These are phyloP conservation scores for Boletus subcaerulescens DNA, from an alignment of 768 basidiomycete species.

Conservation along the genomic window DNA sequence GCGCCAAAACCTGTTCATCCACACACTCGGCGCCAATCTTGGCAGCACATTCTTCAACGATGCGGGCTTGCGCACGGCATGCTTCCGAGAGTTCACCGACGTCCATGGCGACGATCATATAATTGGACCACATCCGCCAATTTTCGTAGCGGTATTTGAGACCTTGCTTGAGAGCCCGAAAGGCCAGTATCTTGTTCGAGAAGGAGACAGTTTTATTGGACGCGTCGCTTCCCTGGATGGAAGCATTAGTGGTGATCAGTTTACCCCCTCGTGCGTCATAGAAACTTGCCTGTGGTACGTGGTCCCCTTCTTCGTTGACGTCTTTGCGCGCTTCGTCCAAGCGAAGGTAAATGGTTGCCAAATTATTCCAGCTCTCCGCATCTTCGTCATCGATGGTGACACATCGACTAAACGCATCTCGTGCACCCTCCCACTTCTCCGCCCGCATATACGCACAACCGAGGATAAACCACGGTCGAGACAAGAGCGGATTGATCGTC, in stretches of 20 bases:
- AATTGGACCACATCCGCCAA: constrained; percentile 99
- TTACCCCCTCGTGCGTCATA: background rate
- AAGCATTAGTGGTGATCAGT: constrained; percentile 10
- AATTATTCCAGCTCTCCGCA: constrained; percentile 96
- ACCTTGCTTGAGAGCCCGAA: constrained; percentile 89
- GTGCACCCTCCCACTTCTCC: constrained; percentile 83
- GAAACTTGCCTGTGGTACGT: constrained; percentile 21
- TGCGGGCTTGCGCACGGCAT: constrained; percentile 73
- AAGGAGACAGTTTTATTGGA: constrained; percentile 46
- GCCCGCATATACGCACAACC: constrained; percentile 84
- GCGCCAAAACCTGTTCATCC: constrained; percentile 86
- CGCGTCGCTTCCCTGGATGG: constrained; percentile 23
- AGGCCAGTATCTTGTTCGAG: constrained; percentile 82
- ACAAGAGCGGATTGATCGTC: constrained; percentile 81
- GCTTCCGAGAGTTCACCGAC: constrained; percentile 91
- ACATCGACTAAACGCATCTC: constrained; percentile 79
- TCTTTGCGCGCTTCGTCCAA: constrained; percentile 49
- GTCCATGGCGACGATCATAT: constrained; percentile 90
- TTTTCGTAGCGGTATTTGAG: constrained; percentile 82
- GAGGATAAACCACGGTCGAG: constrained; percentile 95
- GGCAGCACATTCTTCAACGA: constrained; percentile 57
- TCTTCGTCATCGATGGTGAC: constrained; percentile 94
- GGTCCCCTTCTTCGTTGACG: constrained; percentile 30
- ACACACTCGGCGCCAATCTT: constrained; percentile 54
- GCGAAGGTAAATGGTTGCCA: constrained; percentile 91